Conservation (phyloP, 192 early-diverging fungal species). For the Backusella macrospora region DNA sequence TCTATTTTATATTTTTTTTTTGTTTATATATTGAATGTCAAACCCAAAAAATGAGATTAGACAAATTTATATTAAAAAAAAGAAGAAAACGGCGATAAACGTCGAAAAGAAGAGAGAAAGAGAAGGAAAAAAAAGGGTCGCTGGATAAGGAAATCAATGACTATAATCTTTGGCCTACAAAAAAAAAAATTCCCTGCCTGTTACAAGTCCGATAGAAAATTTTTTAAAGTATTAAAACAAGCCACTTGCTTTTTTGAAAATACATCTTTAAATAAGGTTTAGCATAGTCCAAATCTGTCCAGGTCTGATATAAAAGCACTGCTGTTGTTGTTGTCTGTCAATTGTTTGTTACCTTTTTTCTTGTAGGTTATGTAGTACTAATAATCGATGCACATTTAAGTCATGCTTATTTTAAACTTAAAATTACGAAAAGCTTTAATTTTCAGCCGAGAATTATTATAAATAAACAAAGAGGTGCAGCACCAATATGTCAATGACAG, state of each 20-base stretch:
- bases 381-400: too few species aligned
- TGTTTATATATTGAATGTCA: not conserved
- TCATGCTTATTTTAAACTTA: too few species aligned
- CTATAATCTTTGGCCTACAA: not conserved
- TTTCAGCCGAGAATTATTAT: too few species aligned
- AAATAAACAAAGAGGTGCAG: too few species aligned
- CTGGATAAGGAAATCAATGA: constrained; percentile 1
- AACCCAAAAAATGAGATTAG: not conserved
- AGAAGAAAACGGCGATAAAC: constrained; percentile 16
- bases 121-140: constrained; percentile 7
- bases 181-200: not conserved
- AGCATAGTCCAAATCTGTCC: too few species aligned
- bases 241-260: not conserved
- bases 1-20: constrained; percentile 11
- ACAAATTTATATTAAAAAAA: constrained; percentile 12
- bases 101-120: constrained; percentile 16
- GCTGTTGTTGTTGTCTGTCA: too few species aligned
- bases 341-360: too few species aligned
- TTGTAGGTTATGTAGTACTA: too few species aligned
- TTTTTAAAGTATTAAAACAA: constrained; percentile 11
- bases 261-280: not conserved
- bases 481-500: too few species aligned
- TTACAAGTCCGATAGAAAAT: constrained; percentile 16
- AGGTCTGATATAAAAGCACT: too few species aligned
- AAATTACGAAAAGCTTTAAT: too few species aligned